Evolutionary conservation across 2,329 filamentous ascomycete species (phyloP).

Genomic region (Clonostachys sp.): DNA sequence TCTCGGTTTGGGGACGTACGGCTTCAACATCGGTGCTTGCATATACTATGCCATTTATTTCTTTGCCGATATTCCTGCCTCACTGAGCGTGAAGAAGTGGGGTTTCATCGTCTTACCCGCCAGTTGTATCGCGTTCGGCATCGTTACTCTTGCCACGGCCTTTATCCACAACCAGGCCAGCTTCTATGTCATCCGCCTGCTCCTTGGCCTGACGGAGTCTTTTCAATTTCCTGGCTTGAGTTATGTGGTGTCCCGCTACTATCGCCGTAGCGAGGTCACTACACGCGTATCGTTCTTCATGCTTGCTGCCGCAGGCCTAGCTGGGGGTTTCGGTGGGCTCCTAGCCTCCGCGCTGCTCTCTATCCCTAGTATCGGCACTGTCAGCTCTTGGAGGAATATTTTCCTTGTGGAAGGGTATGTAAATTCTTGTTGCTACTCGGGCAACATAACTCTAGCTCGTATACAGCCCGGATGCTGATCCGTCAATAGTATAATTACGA

Average conservation of each 20-base stretch:
- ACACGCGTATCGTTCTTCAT: constrained; percentile 50
- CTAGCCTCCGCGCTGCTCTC: constrained; percentile 38
- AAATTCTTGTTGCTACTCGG: neutral
- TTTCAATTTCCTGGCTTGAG: constrained; percentile 54
- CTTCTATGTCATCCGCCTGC: constrained; percentile 39
- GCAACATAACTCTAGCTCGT: too few species aligned
- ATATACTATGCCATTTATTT: constrained; percentile 56
- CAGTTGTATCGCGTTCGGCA: constrained; percentile 41
- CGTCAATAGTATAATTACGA: constrained; percentile 36
- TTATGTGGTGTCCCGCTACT: constrained; percentile 52
- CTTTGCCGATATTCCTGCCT: constrained; percentile 52
- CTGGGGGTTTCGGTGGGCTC: constrained; percentile 53
- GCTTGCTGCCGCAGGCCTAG: constrained; percentile 47
- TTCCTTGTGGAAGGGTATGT: constrained; percentile 54
- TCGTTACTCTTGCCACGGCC: constrained; percentile 48
- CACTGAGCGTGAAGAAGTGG: constrained; percentile 45
- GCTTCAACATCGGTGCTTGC: constrained; percentile 55
- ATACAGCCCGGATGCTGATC: neutral
- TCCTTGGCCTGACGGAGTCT: constrained; percentile 51
- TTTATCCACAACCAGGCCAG: constrained; percentile 43
- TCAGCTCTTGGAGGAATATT: constrained; percentile 50
- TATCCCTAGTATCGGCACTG: constrained; percentile 10
- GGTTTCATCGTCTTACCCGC: constrained; percentile 38
- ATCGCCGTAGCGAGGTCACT: constrained; percentile 50
- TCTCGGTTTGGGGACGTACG: constrained; percentile 31